Conservation (phyloP, 2,329 filamentous ascomycete species). For the Seiridium cupressi region DNA sequence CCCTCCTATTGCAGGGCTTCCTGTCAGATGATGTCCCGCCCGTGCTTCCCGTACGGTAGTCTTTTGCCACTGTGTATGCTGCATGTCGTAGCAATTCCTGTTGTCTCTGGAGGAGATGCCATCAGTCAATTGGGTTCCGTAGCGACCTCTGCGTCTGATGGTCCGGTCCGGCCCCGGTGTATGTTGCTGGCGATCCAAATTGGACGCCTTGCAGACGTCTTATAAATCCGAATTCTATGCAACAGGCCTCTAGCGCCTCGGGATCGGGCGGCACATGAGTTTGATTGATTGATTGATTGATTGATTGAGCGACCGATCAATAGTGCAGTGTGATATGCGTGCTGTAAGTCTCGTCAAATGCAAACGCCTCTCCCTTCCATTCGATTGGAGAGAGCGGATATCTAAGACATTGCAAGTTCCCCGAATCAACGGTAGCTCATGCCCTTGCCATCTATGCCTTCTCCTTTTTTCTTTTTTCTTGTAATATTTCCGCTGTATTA, state of each 20-base stretch:
- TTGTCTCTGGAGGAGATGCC: no score
- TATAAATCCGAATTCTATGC: no score
- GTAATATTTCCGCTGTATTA: not conserved
- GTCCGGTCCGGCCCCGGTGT: no score
- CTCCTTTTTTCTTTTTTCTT: not conserved
- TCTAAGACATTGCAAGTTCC: conserved; percentile 4
- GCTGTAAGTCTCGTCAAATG: not conserved
- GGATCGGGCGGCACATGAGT: not conserved
- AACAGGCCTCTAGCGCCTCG: no score
- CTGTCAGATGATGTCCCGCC: not conserved
- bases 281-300: not conserved
- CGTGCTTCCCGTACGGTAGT: not conserved
- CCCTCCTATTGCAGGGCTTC: not conserved
- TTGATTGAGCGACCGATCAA: not conserved
- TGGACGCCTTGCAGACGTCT: no score
- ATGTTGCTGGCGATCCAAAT: no score
- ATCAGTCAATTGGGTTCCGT: no score
- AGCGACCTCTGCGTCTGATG: no score
- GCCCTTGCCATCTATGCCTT: not conserved
- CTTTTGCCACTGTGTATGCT: not conserved
- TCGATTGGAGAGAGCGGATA: not conserved
- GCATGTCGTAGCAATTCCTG: no score
- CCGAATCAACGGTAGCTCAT: not conserved
- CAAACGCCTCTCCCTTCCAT: not conserved
- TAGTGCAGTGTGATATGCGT: not conserved